Conservation (phyloP, 2,329 filamentous ascomycete species). For the Penicillium sp. region DNA sequence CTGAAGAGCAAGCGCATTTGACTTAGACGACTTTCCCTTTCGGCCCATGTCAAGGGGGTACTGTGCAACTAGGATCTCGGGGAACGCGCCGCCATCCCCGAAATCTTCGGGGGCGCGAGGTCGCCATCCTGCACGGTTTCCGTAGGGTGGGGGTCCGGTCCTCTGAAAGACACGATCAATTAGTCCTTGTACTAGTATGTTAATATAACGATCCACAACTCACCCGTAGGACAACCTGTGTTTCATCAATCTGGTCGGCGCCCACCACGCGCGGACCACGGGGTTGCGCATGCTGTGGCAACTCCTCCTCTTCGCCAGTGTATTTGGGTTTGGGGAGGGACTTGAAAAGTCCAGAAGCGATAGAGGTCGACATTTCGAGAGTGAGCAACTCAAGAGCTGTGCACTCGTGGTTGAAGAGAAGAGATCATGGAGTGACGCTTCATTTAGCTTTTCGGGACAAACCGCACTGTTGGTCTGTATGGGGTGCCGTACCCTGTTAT, state of each 20-base stretch:
- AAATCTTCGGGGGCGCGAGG: slow-evolving; percentile 87
- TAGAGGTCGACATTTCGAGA: slow-evolving; percentile 58
- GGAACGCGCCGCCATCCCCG: slow-evolving; percentile 93
- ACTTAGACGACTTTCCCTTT: slow-evolving; percentile 66
- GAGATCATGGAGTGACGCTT: slow-evolving; percentile 21
- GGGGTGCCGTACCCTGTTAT: not conserved
- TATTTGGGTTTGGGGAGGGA: slow-evolving; percentile 89
- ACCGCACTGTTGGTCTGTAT: slow-evolving; percentile 17
- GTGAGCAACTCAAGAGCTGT: slow-evolving; percentile 16
- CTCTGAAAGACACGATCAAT: slow-evolving; percentile 49
- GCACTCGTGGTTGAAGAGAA: slow-evolving; percentile 19
- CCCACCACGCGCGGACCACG: slow-evolving; percentile 81
- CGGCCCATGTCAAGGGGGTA: slow-evolving; percentile 95
- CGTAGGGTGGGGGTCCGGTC: slow-evolving; percentile 82
- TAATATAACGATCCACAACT: slow-evolving; percentile 22
- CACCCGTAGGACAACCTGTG: slow-evolving; percentile 77
- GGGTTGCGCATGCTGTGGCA: slow-evolving; percentile 68
- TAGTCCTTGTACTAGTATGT: slow-evolving; percentile 13
- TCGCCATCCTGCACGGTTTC: slow-evolving; percentile 84
- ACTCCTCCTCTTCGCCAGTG: slow-evolving; percentile 82
- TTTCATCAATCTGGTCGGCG: slow-evolving; percentile 76
- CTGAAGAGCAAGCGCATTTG: slow-evolving; percentile 88
- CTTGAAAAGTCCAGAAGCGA: slow-evolving; percentile 70
- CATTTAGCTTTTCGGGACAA: slow-evolving; percentile 21
- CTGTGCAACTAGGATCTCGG: slow-evolving; percentile 88